Evolutionary conservation across 2,329 filamentous ascomycete species (phyloP), one percentile per base, ranked within the genome.

Genomic region (Escovopsis sp.): DNA sequence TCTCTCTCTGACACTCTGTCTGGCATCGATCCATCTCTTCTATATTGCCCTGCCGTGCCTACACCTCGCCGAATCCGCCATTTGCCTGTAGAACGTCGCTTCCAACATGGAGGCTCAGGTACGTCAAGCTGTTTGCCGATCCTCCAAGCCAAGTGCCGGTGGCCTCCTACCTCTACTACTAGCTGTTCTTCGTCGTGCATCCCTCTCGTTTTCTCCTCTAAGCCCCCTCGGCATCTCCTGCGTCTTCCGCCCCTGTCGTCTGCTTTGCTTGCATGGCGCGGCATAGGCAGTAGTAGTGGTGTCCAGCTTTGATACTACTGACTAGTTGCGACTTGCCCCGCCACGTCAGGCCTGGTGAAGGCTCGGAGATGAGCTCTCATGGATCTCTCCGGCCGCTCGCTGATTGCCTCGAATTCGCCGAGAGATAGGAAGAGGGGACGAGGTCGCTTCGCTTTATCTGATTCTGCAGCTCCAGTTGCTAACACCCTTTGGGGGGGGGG

Each of bases 81-180:
- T 11, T 2, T 11, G 8, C 28, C 8, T 32, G 8, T 11, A 32
- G 28, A 32, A 42, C 42, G 39, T 36, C 34, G n/a, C 42, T 49
- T 51, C 50, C 50, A 66, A 55, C 48, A 68, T 69, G 66, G 66
- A 69, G 57, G 65, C 62, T 59, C 66, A 69, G 65, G 66, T 68
- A 59, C 48, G 61, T 58, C 45, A 36, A 37, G 36, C 18, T 42
- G 33, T 6, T 37, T 41, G 28, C 36, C 38, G 37, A 12, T 32
- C 30, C 33, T 18, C 8, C 34, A 8, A 11, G 28, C 28, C 4
- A 9, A 32, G 28, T 36, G 36, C 19, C 10, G 38, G 19, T 35
- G 39, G 23, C 23, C 30, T 26, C 39, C 18, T 36, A 30, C 26
- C 12, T 38, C 33, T 41, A 33, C 23, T 39, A 12, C 26, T 33